These are phyloP conservation scores for Phytophthora fragariaefolia DNA, from an alignment of 352 stramenopile genomes.

Conservation along the genomic window DNA sequence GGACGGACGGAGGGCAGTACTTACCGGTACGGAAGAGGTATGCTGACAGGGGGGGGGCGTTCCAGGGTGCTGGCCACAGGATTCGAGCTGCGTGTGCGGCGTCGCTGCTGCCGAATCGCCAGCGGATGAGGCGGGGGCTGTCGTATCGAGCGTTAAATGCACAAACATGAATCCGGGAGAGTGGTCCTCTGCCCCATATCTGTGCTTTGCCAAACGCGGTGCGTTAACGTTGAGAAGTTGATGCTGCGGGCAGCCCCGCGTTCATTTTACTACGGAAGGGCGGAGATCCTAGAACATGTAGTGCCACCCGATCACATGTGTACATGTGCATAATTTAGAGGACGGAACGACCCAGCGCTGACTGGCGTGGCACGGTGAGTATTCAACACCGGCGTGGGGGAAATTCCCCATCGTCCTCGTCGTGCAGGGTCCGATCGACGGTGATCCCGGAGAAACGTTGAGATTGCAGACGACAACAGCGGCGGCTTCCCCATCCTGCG, in stretches of 20 bases:
- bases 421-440: constrained; percentile 27
- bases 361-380: constrained; percentile 17
- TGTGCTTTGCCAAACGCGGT: neutral
- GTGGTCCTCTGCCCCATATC: neutral
- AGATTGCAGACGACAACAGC: neutral
- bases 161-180: constrained; percentile 8
- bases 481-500: constrained; percentile 12
- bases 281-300: no score
- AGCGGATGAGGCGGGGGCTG: neutral
- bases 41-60: constrained; percentile 18
- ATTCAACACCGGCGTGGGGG: constrained; percentile 24
- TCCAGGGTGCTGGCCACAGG: constrained; percentile 23
- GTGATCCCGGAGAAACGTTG: constrained; percentile 15
- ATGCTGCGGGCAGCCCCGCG: neutral
- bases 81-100: constrained; percentile 16
- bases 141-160: neutral
- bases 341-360: constrained; percentile 13
- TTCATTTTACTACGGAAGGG: neutral
- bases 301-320: no score
- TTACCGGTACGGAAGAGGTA: no score
- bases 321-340: no score
- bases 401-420: constrained; percentile 35
- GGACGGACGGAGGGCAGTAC: no score
- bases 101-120: neutral
- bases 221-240: neutral